phyloP scores from a whole-genome alignment of 1,284 basidiomycete genomes.

The Ganoderma sp. region DNA sequence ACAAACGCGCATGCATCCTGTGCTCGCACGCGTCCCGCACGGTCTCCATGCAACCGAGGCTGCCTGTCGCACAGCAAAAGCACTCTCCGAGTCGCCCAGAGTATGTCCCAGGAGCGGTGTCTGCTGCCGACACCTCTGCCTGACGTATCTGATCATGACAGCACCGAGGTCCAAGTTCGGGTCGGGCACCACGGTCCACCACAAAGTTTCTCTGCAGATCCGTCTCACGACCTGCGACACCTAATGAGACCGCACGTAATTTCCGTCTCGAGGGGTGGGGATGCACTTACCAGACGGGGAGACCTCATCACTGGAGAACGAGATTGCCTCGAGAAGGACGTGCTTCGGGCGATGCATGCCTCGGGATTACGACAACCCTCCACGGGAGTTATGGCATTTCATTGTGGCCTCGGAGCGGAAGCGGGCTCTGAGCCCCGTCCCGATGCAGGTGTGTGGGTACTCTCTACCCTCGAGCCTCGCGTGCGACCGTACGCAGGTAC shows the following conservation, averaged over 20 bases:
- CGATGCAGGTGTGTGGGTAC: not conserved
- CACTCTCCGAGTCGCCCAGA: not conserved
- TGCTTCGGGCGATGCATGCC: not conserved
- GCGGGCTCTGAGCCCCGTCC: not conserved
- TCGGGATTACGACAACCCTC: not conserved
- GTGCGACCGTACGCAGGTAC: not conserved
- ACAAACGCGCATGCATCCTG: not conserved
- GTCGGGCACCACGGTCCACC: not conserved
- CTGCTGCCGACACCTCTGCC: not conserved
- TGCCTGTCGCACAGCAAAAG: not conserved
- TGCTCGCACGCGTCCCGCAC: not conserved
- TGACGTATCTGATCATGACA: too few species aligned
- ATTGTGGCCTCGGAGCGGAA: not conserved
- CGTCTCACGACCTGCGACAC: not conserved
- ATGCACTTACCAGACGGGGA: not conserved
- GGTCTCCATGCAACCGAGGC: not conserved
- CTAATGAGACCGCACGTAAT: not conserved
- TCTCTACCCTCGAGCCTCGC: not conserved
- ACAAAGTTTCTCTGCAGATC: not conserved
- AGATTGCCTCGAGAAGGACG: constrained; percentile 2
- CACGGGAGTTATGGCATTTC: not conserved
- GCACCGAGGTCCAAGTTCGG: too few species aligned
- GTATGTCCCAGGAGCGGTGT: not conserved
- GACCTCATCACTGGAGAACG: not conserved
- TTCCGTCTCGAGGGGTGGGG: not conserved